Evolutionary conservation across 2,329 filamentous ascomycete genomes (phyloP), one percentile per base, ranked within the genome.

Genomic region (Dactylellina drechsleri): DNA sequence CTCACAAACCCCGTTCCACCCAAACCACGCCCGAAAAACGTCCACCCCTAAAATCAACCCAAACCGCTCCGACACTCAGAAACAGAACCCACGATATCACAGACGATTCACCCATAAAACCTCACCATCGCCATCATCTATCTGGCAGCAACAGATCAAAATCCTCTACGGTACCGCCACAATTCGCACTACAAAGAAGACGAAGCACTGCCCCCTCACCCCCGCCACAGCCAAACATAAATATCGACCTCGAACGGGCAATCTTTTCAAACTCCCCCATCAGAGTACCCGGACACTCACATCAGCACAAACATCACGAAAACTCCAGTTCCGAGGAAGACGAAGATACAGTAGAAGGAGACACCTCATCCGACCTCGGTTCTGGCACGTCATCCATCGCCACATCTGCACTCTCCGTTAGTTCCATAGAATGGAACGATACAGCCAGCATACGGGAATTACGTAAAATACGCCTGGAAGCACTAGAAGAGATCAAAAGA

Each of bases 261-360:
- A 65, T 75, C 58, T 75, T 75, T 40, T 68, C 71, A 16, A 75
- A 68, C 43, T 60, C 64, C 4, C 71, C 71, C 16, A 75, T 75
- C 26, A 68, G 64, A 43, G 41, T 75, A 58, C 65, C 64, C 13
- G 53, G 71, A 1, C 71, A 59, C n/a, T 20, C 36, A 15, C 40
- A 59, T 18, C 26, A 52, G 26, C 26, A 52, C 12, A 60, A 68
- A 16, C 52, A 66, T 31, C 57, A 68, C 7, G 71, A 68, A 8
- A 75, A 52, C 23, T 50, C 60, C 23, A 75, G 71, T 28, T 75
- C 71, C 7, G 53, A 66, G 3, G 72, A 76, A 13, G 72, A 71
- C 15, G 52, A 41, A 4, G 60, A 62, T 3, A 28, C 15, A n/a
- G 65, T 64, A n/a, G 65, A 54, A 18, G 59, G 71, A 13, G 66